Base-by-base conservation (phyloP, 176 grass and related monocot species). In the Triticum monococcum region DNA sequence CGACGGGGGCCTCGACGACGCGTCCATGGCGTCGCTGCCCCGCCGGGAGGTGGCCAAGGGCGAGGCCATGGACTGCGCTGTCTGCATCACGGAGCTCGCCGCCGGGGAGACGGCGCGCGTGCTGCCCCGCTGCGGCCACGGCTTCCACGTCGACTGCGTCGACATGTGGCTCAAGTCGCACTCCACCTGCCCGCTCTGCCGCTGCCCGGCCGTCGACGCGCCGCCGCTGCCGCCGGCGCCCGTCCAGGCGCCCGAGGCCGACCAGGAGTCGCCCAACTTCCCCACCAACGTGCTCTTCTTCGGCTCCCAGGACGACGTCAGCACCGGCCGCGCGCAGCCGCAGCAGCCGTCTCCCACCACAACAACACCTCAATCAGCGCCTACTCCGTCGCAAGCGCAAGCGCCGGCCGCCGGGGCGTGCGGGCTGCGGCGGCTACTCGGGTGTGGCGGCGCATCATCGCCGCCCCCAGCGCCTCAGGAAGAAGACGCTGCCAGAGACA, bases 141-240 rank as follows among this genome's bases (percentile, higher is more conserved):
- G 36, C 2, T 97, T 97, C 85, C 94, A 97, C 81, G 79, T 97
- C 26, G 92, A 69, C 22, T 97, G 94, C 90, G 82, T 97, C 71
- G 94, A 97, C 83, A 92, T 94, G 94, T 97, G 94, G 94, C 84
- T 97, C 45, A 82, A 70, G 17, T 94, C 87, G 1, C 94, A 97
- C 89, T 94, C 88, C 79, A 97, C 92, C 4, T 97, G 94, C 87
- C 94, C 94, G 22, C 88, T 97, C 73, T 97, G 94, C 94, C 94
- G 94, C 12, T 84, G 89, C 80, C 92, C 94, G 2, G 94, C 87
- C 82, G 83, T 94, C 63, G 94, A 92, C 63, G 83, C 84, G 28
- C 81, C 88, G 22, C 87, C 79, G 0, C 23, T 75, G 22, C 81
- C 73, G 3, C 77, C 68, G 12, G 28, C 52, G 18, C 83, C 72